phyloP scores from a whole-genome alignment of 768 basidiomycete species.

The Tricholoma furcatifolium region DNA sequence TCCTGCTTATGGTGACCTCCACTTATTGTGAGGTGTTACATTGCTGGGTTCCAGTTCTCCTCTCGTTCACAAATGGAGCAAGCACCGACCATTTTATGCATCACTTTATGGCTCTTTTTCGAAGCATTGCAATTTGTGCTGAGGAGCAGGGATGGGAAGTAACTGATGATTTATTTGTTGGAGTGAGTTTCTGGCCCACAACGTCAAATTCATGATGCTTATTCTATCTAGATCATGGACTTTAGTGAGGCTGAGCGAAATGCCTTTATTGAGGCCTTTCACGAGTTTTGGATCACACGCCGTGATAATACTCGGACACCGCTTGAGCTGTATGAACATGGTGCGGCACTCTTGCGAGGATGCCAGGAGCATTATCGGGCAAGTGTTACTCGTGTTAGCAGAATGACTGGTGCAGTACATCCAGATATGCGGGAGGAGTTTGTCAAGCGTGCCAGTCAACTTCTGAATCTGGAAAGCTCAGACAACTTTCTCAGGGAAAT shows the following conservation, averaged over 20 bases:
- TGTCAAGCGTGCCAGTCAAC: background rate
- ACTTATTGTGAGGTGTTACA: slow-evolving; percentile 23
- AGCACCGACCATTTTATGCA: slow-evolving; percentile 26
- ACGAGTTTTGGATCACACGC: no score
- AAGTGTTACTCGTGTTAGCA: no score
- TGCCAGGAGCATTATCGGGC: no score
- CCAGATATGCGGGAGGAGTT: background rate
- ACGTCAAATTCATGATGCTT: no score
- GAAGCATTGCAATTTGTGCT: slow-evolving; percentile 24
- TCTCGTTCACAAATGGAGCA: slow-evolving; percentile 35
- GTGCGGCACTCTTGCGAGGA: no score
- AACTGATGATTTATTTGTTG: slow-evolving; percentile 1
- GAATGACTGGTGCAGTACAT: background rate
- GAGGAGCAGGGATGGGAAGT: slow-evolving; percentile 3
- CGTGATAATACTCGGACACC: no score
- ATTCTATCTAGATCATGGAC: no score
- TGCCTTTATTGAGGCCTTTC: no score
- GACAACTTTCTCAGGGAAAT: slow-evolving; percentile 10
- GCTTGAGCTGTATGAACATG: no score
- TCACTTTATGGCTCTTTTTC: slow-evolving; percentile 31
- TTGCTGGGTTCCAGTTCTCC: slow-evolving; percentile 32
- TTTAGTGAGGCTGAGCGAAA: no score
- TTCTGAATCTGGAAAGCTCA: background rate
- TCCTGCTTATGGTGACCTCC: slow-evolving; percentile 32
- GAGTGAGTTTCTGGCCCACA: no score